These are phyloP conservation scores for Citrus medica DNA, from an alignment of 345 rosid genomes.

Conservation along the genomic window DNA sequence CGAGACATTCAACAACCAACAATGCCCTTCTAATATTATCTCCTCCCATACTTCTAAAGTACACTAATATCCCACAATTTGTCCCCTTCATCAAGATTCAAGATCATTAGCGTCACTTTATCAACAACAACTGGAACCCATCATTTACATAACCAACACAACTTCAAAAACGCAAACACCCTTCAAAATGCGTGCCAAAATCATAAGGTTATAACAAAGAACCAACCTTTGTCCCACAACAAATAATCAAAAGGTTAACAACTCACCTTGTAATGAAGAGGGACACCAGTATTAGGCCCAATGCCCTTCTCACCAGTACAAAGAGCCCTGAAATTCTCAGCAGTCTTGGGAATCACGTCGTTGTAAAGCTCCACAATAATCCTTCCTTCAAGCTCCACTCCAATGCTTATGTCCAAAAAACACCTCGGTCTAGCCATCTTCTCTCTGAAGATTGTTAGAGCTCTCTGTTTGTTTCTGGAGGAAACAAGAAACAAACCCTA, in stretches of 20 bases:
- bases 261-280: slow-evolving; percentile 85
- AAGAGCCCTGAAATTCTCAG: slow-evolving; percentile 88
- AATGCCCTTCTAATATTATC: not conserved
- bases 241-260: not conserved
- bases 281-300: slow-evolving; percentile 66
- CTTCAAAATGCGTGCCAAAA: not conserved
- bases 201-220: not conserved
- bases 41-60: not conserved
- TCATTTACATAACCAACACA: not conserved
- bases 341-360: slow-evolving; percentile 87
- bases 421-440: slow-evolving; percentile 67
- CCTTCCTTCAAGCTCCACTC: slow-evolving; percentile 93
- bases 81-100: not conserved
- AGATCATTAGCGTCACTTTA: slow-evolving; percentile 10
- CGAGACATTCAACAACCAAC: not conserved
- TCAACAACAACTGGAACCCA: slow-evolving; percentile 7
- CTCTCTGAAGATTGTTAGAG: not conserved
- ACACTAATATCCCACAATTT: not conserved
- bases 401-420: slow-evolving; percentile 81
- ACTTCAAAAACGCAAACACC: not conserved
- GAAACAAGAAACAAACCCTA: slow-evolving; percentile 12
- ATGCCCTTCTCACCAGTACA: slow-evolving; percentile 94
- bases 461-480: not conserved
- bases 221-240: not conserved
- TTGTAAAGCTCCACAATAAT: slow-evolving; percentile 74